Conservation (phyloP, 768 basidiomycete species). For the Phaeotremella fagi region DNA sequence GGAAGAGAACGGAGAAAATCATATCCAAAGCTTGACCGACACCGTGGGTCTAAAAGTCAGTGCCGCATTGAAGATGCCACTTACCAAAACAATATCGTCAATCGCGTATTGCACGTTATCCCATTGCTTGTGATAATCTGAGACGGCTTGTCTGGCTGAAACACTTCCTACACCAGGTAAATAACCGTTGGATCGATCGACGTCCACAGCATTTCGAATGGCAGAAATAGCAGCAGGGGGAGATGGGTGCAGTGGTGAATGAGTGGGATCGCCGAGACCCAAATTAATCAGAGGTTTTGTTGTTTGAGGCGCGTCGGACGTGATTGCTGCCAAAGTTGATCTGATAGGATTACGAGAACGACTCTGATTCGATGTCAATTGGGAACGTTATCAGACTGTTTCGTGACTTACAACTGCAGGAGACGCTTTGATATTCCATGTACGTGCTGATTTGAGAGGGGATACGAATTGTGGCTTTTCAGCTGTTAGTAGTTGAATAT, state of each 20-base stretch:
- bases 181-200: slow-evolving; percentile 44
- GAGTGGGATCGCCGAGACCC: slow-evolving; percentile 48
- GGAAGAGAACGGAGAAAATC: slow-evolving; percentile 40
- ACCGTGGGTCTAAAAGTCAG: slow-evolving; percentile 41
- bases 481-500: slow-evolving; percentile 17
- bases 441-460: slow-evolving; percentile 1
- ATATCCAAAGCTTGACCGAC: slow-evolving; percentile 47
- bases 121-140: slow-evolving; percentile 47
- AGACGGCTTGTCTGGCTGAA: slow-evolving; percentile 43
- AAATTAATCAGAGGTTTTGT: slow-evolving; percentile 48
- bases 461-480: neutral
- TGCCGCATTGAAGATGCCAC: slow-evolving; percentile 3
- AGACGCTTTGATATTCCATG: slow-evolving; percentile 38
- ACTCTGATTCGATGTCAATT: slow-evolving; percentile 9
- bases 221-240: slow-evolving; percentile 36
- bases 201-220: slow-evolving; percentile 28
- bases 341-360: slow-evolving; percentile 45
- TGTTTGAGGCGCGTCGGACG: slow-evolving; percentile 23
- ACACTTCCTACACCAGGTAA: slow-evolving; percentile 36
- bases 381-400: neutral
- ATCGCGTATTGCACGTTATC: slow-evolving; percentile 34
- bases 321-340: slow-evolving; percentile 35
- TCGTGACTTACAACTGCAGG: slow-evolving; percentile 31
- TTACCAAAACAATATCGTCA: slow-evolving; percentile 40
- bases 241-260: slow-evolving; percentile 45